These are phyloP conservation scores for Capsicum rhomboideum DNA, from an alignment of 257 asterid species.

Conservation along the genomic window DNA sequence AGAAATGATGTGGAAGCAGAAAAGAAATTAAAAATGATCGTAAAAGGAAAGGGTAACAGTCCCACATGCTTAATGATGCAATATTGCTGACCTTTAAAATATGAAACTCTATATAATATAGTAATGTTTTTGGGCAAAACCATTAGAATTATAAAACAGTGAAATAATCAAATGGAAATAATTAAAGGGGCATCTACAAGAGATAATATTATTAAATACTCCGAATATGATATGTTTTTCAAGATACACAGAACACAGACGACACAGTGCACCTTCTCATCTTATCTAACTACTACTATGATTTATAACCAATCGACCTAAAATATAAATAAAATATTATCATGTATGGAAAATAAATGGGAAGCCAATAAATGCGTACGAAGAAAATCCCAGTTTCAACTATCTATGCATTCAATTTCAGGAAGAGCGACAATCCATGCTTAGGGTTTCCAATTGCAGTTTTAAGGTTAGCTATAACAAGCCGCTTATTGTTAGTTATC, in stretches of 20 bases:
- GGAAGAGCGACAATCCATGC: neutral
- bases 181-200: neutral
- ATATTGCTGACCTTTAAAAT: neutral
- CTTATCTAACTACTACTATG: constrained; percentile 5
- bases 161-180: neutral
- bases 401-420: neutral
- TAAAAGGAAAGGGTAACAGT: neutral
- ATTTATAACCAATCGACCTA: neutral
- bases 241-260: constrained; percentile 16
- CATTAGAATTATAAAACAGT: neutral
- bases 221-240: neutral
- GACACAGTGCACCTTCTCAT: constrained; percentile 19
- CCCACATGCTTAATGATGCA: neutral
- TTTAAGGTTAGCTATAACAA: neutral
- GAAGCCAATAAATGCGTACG: neutral
- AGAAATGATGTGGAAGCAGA: neutral
- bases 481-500: neutral
- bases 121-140: neutral
- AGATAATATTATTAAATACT: constrained; percentile 1
- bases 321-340: neutral
- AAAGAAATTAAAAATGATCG: neutral
- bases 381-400: neutral
- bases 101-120: neutral
- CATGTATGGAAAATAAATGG: neutral
- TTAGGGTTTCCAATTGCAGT: neutral